Evolutionary conservation across 169 alveolate species (phyloP), one percentile per base, ranked within the genome.

Genomic region (Plasmodium adleri): DNA sequence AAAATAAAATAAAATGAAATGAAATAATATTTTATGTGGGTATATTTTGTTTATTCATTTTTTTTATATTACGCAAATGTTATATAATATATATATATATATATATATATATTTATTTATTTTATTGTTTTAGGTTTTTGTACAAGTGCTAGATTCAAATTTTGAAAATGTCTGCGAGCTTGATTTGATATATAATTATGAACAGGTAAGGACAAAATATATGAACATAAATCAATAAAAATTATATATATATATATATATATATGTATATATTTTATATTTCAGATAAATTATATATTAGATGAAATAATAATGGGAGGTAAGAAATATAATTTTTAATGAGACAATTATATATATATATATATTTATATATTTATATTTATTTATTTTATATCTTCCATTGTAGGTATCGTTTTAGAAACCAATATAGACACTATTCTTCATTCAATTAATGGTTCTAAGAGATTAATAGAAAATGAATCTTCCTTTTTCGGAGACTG

Each of bases 141-240:
- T 93, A 32, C 96, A 95, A 75, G 96, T 92, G 13, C 88, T 97
- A 32, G 98, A 96, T 83, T 92, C 94, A 45, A 88, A 95, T 74
- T 97, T 96, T 83, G 97, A 96, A 86, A 96, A 95, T 80, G 99
- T 97, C 13, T 97, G 99, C 83, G 99, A 97, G 88, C 94, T 97
- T 3, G 98, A 96, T 67, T 88, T 97, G 74, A 94, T 97, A 91
- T 97, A 95, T 86, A 95, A 97, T 88, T 96, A 96, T 74, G 98
- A 97, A 52, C 96, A 96, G 95, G 97, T 93, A 72, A 71, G 12
- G 12, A 0, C 12, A 59, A 62, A 26, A 56, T 20, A 52, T 24
- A 26, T 26, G 12, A 26, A 26, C 22, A 5, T 54, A 47, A 62
- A 68, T 20, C n/a, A 39, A 3, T 56, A 32, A 39, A 28, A 62